Evolutionary conservation across 2,329 filamentous ascomycete genomes (phyloP), one percentile per base, ranked within the genome.

Genomic region (Chaetomium sp.): DNA sequence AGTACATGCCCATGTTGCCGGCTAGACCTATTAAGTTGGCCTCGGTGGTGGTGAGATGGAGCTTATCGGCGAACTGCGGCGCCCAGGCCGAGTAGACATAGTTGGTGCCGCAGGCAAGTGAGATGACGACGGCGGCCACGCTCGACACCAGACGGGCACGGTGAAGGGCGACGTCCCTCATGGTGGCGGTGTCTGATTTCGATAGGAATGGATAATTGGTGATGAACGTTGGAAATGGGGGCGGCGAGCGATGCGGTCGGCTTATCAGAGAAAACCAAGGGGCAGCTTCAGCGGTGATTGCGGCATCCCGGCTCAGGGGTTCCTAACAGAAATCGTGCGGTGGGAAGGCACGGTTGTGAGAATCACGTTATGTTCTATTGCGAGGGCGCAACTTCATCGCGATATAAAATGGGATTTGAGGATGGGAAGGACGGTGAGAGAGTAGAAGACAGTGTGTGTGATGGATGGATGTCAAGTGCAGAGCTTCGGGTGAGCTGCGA

Each of bases 41-140:
- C 71, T 96, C 80, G 2, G 92, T 97, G n/a, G 94, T 87, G 11
- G 91, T 91, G 59, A 97, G 82, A 68, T 87, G 85, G 65, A 99
- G 78, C 64, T 82, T 85, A 66, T 95, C 86, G 49, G 91, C 91
- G 68, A 96, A 96, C 72, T 96, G 91, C 19, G 94, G 94, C 11
- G 89, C 91, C 91, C 94, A 99, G 72, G 92, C 92, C 54, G 91
- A 96, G 73, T 96, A 99, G 68, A 91, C 92, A 82, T 99, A 97
- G 90, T 96, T 96, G 60, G 91, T 95, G 59, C 94, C 94, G 70
- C 91, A 96, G 58, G 91, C 90, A 57, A 97, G 78, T 12, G 91
- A 85, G 60, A 96, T 90, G 61, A 84, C 70, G 12, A 91, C 96
- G 34, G 90, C 91, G 49, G 91, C 91, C 56, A 91, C 76, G 65